Base-by-base conservation (phyloP, 306 rosid genomes). In the Elaeagnus macrophylla region DNA sequence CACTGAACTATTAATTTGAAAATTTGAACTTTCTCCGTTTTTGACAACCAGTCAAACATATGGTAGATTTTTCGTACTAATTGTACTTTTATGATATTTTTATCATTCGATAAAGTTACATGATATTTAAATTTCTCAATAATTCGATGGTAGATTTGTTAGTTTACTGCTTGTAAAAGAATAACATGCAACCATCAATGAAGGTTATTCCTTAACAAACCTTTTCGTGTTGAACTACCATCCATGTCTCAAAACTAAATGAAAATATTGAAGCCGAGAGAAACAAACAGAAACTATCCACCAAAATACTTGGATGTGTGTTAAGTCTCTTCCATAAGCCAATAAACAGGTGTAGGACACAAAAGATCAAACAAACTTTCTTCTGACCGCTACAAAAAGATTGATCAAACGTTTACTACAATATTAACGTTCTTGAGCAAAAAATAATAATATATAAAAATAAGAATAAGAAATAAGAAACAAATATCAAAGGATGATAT, bases 181-280 rank as follows among this genome's bases (percentile, higher is more conserved):
- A 25, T 25, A 25, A 25, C 32, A 25, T 25, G 32, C 32, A 72
- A 68, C 36, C 61, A 59, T 53, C 57, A 56, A 37, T 44, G 52
- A 64, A 72, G 51, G 57, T 41, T 53, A 48, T 47, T 55, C 48
- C 41, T 54, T 50, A 53, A 48, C 79, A 61, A 62, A 91, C 99
- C 85, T 91, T 75, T 60, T 87, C 95, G 41, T 87, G 93, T 74
- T 87, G 89, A 73, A 71, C 68, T 37, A 84, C 85, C 96, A 91
- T 82, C 99, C 89, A 84, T 9, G 81, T 73, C 86, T 87, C 89
- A 25, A 87, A 91, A 72, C 85, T 74, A 72, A 87, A 77, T 10
- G 89, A 91, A 67, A 78, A 87, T 71, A 80, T 71, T 14, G 85
- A 75, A 77, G 72, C 71, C 39, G 95, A 66, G 67, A 87, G 75